These are phyloP conservation scores for Phytophthora colocasiae DNA, from an alignment of 352 stramenopile species.

Conservation along the genomic window DNA sequence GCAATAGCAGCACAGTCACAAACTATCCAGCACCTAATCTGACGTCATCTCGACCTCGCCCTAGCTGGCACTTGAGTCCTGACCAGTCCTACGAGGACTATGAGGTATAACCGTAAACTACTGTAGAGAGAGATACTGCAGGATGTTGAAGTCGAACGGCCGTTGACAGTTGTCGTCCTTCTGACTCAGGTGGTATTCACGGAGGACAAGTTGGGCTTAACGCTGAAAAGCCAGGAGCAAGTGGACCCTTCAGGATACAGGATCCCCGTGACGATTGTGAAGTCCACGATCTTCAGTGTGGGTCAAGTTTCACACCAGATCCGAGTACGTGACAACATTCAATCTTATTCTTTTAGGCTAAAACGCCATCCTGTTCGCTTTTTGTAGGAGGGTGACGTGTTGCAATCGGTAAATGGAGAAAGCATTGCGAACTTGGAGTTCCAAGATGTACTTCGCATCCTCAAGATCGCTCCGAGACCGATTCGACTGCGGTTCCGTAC, in stretches of 20 bases:
- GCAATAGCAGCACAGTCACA: slow-evolving; percentile 36
- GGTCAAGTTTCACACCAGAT: slow-evolving; percentile 64
- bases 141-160: slow-evolving; percentile 13
- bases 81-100: slow-evolving; percentile 48
- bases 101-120: slow-evolving; percentile 21
- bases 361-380: neutral
- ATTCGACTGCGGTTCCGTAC: slow-evolving; percentile 74
- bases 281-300: slow-evolving; percentile 56
- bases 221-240: slow-evolving; percentile 50
- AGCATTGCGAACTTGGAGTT: slow-evolving; percentile 73
- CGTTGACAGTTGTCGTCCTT: slow-evolving; percentile 8
- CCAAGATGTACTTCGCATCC: slow-evolving; percentile 65
- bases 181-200: slow-evolving; percentile 58
- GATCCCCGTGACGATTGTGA: slow-evolving; percentile 55
- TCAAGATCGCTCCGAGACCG: slow-evolving; percentile 72
- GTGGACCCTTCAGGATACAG: slow-evolving; percentile 29
- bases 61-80: slow-evolving; percentile 29
- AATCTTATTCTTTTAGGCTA: neutral
- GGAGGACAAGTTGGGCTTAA: slow-evolving; percentile 66
- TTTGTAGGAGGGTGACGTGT: slow-evolving; percentile 71
- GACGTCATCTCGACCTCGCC: slow-evolving; percentile 1
- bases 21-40: slow-evolving; percentile 25
- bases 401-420: slow-evolving; percentile 76
- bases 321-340: slow-evolving; percentile 36
- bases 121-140: neutral